Conservation (phyloP, 371 early-diverging fungal species). For the Lichtheimia ramosa region DNA sequence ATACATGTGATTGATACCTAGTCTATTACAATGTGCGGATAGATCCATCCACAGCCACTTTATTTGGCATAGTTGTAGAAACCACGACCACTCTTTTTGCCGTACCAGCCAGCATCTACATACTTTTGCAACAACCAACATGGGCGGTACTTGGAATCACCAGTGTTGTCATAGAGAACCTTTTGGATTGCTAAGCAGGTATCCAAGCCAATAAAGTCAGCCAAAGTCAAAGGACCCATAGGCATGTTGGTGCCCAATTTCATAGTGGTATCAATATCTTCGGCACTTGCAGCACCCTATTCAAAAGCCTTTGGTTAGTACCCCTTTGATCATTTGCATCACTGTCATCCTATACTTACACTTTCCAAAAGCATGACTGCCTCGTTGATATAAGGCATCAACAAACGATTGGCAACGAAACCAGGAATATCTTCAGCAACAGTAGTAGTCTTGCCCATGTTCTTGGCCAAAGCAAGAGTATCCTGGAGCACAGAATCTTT, state of each 20-base stretch:
- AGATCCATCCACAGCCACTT: not conserved
- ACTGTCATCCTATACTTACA: constrained; percentile 42
- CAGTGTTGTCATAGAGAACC: constrained; percentile 91
- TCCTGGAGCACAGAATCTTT: constrained; percentile 63
- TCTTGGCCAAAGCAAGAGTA: constrained; percentile 76
- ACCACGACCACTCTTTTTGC: constrained; percentile 90
- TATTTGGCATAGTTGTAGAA: constrained; percentile 75
- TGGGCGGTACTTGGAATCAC: constrained; percentile 96
- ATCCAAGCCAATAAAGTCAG: constrained; percentile 98
- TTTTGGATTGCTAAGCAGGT: constrained; percentile 97
- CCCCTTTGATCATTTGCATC: not conserved
- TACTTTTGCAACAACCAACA: constrained; percentile 89
- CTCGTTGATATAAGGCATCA: constrained; percentile 99
- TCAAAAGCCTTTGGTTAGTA: not conserved
- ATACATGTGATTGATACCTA: too few species aligned
- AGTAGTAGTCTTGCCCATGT: constrained; percentile 94
- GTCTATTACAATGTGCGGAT: too few species aligned
- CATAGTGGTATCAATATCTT: constrained; percentile 98
- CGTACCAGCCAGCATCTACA: constrained; percentile 97
- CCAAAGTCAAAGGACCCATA: constrained; percentile 97
- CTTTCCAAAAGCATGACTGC: constrained; percentile 88
- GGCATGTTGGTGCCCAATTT: constrained; percentile 95
- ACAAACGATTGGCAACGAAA: constrained; percentile 94
- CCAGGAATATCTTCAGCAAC: constrained; percentile 91
- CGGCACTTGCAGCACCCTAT: constrained; percentile 87